These are phyloP conservation scores for Platanus orientalis DNA, from an alignment of 164 flowering plant genomes.

Conservation along the genomic window DNA sequence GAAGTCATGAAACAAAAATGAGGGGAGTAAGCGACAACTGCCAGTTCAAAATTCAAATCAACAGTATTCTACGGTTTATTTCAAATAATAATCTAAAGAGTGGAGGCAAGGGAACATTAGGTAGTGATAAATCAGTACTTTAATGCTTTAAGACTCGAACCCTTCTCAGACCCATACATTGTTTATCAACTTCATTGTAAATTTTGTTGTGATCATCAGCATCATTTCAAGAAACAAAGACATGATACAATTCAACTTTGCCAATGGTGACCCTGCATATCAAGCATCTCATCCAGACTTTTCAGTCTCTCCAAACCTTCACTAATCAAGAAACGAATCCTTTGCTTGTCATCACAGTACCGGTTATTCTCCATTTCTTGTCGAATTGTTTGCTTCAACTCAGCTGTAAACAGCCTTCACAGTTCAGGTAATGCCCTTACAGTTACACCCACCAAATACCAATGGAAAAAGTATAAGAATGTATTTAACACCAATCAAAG, in stretches of 20 bases:
- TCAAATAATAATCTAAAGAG: too few species aligned
- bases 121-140: too few species aligned
- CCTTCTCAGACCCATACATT: too few species aligned
- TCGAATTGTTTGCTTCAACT: slow-evolving; percentile 55
- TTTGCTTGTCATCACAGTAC: slow-evolving; percentile 61
- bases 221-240: slow-evolving; percentile 2
- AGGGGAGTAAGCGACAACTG: too few species aligned
- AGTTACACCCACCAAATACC: background rate
- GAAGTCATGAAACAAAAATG: too few species aligned
- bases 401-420: slow-evolving; percentile 39
- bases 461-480: too few species aligned
- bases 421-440: background rate
- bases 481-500: too few species aligned
- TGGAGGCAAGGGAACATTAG: too few species aligned
- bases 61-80: too few species aligned
- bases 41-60: too few species aligned
- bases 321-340: slow-evolving; percentile 68
- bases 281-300: slow-evolving; percentile 74
- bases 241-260: background rate
- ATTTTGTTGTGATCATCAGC: background rate
- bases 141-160: too few species aligned
- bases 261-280: slow-evolving; percentile 66
- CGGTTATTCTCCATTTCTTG: slow-evolving; percentile 79
- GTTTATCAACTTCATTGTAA: too few species aligned
- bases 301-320: slow-evolving; percentile 75